Evolutionary conservation across 805 yeast species (phyloP), one percentile per base, ranked within the genome.

Genomic region (Ogataea pini): DNA sequence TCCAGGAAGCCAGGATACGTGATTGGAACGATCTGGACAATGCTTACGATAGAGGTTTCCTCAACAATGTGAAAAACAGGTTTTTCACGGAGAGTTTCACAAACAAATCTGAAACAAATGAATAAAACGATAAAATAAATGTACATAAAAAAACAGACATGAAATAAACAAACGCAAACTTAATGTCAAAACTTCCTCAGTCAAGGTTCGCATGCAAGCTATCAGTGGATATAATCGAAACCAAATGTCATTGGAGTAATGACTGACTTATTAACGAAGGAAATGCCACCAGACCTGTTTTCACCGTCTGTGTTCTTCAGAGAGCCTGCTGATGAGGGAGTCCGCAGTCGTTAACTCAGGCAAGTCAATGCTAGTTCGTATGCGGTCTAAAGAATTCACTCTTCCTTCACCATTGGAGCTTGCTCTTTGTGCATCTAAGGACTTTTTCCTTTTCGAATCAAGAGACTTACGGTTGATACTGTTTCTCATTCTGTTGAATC

Each of bases 1-100:
- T 49, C 3, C 34, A 45, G 3, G 20, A 58, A 9, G 17, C 34
- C 7, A 36, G 47, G 28, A 47, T 65, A 2, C 25, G 47, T 3
- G 46, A 51, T 20, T 66, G 70, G 70, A 50, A 52, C 29, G 65
- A 68, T 16, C 44, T 78, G 52, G 59, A 52, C 31, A 79, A 79
- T 52, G 61, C 76, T 7, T 79, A 79, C 56, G 85, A 79, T 50
- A 55, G 51, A 7, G 85, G 84, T 2, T 77, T 79, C 52, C 54
- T 64, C 60, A 46, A 49, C 1, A 79, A 79, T 52, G 44, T 75
- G 9, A 59, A 49, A 31, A 69, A 72, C 44, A 57, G 77, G 24
- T 8, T 72, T 28, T 58, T 63, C 24, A 64, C 69, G 8, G 46
- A 48, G 36, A 12, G 34, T 29, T 53, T 49, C 37, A 25, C 17